These are phyloP conservation scores for Capsicum rhomboideum DNA, from an alignment of 257 asterid genomes.

Conservation along the genomic window DNA sequence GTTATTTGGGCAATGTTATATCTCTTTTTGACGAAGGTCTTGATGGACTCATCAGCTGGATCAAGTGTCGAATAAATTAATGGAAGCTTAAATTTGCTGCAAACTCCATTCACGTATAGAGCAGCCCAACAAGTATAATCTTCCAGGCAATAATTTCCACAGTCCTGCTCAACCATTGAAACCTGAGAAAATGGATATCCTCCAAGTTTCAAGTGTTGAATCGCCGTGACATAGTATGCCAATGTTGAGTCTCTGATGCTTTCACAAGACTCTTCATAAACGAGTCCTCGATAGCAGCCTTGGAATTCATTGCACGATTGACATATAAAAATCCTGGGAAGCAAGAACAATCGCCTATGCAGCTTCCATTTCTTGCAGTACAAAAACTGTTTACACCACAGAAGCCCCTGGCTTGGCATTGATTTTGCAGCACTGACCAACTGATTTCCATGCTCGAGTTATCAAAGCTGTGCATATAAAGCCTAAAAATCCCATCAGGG, in stretches of 20 bases:
- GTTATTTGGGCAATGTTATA: background rate
- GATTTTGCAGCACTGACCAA: slow-evolving; percentile 10
- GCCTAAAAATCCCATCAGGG: slow-evolving; percentile 33
- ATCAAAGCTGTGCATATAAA: slow-evolving; percentile 20
- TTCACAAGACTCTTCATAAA: slow-evolving; percentile 8
- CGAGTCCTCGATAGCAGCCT: slow-evolving; percentile 23
- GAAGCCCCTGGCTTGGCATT: slow-evolving; percentile 32
- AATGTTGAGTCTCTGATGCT: background rate
- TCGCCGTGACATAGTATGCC: slow-evolving; percentile 6
- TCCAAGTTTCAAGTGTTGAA: background rate
- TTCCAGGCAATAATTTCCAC: slow-evolving; percentile 23
- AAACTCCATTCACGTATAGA: slow-evolving; percentile 4
- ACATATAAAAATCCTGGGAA: slow-evolving; percentile 34
- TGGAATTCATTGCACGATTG: slow-evolving; percentile 15
- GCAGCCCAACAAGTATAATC: slow-evolving; percentile 53
- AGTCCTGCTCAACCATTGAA: slow-evolving; percentile 14
- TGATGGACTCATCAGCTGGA: background rate
- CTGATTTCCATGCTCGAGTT: slow-evolving; percentile 9
- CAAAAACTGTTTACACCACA: slow-evolving; percentile 49
- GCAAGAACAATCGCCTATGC: slow-evolving; percentile 18
- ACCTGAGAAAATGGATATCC: slow-evolving; percentile 1
- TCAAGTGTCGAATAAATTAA: slow-evolving; percentile 24
- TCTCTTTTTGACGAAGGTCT: slow-evolving; percentile 15
- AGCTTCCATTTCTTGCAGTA: slow-evolving; percentile 4
- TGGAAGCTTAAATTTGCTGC: slow-evolving; percentile 45